phyloP scores from a whole-genome alignment of 768 basidiomycete genomes.

The Tylopilus rubrobrunneus region DNA sequence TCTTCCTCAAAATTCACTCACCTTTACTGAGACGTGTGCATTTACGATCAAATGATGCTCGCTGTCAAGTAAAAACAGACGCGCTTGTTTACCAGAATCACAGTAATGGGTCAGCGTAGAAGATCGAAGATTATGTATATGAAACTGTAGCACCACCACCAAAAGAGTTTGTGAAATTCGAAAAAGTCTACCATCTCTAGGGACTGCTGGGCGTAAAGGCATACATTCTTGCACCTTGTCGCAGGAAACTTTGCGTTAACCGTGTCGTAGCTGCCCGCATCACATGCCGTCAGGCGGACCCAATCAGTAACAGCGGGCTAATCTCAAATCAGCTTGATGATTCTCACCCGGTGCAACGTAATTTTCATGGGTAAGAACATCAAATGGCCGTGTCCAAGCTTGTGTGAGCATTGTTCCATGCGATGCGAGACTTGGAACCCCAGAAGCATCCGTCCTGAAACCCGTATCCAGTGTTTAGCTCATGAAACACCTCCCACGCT shows the following conservation, averaged over 20 bases:
- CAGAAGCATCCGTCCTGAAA: conserved; percentile 47
- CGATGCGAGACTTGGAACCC: conserved; percentile 47
- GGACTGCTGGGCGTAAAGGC: conserved; percentile 41
- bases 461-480: conserved; percentile 17
- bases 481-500: conserved; percentile 7
- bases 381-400: conserved; percentile 71
- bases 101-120: conserved; percentile 24
- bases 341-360: conserved; percentile 79
- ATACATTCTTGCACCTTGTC: conserved; percentile 56
- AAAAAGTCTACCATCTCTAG: conserved; percentile 30
- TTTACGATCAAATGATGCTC: conserved; percentile 17
- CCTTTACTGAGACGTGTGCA: conserved; percentile 11
- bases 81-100: conserved; percentile 10
- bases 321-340: conserved; percentile 19
- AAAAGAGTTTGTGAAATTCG: conserved; percentile 1
- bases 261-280: conserved; percentile 40
- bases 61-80: conserved; percentile 10
- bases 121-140: conserved; percentile 23
- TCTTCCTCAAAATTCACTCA: neutral
- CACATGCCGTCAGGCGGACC: conserved; percentile 11
- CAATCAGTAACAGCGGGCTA: conserved; percentile 13
- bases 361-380: conserved; percentile 66
- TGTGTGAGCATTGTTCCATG: conserved; percentile 67
- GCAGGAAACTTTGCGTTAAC: conserved; percentile 54
- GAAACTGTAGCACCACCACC: conserved; percentile 13